Evolutionary conservation across 2,329 filamentous ascomycete genomes (phyloP), one percentile per base, ranked within the genome.

Genomic region (Verticillium isaacii): DNA sequence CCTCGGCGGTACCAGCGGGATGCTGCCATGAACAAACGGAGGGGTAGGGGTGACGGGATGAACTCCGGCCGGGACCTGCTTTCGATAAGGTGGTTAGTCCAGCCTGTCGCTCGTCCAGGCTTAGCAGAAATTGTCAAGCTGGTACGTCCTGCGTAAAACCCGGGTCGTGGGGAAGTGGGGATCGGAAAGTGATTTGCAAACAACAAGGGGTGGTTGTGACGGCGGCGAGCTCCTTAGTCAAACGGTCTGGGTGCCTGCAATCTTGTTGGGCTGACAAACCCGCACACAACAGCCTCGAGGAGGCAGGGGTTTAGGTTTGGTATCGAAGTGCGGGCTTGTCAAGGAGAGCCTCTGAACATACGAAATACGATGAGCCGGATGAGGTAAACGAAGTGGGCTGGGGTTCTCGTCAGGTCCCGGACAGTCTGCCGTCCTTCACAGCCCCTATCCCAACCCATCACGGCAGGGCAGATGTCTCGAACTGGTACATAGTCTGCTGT

Each of bases 331-430:
- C 29, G 29, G 29, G 29, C 29, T 29, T 25, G 19, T 50, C 12
- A 8, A 14, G 19, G n/a, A 23, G 9, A 23, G 23, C 3, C n/a
- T 23, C n/a, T 25, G 23, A 15, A 56, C 36, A 64, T 50, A 57
- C 63, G 63, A 64, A 57, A 64, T 65, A 64, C 63, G 60, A 65
- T 39, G 23, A 29, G 19, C 56, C 37, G 56, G 25, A 32, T 56
- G 15, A 23, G 25, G 55, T 25, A 59, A 6, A 32, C 32, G 25
- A 58, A 37, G 15, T 15, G 6, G 14, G 12, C 2, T 23, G 23
- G 19, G 9, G 45, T 14, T 50, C 9, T 50, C 19, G 9, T 11
- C 45, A 50, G 19, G 19, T 50, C n/a, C 19, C 45, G n/a, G 45
- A 23, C 45, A 11, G 45, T 23, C 45, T 50, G 45, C 19, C 19